Conservation (phyloP, 441 rosid genomes). For the Adansonia gregorii region DNA sequence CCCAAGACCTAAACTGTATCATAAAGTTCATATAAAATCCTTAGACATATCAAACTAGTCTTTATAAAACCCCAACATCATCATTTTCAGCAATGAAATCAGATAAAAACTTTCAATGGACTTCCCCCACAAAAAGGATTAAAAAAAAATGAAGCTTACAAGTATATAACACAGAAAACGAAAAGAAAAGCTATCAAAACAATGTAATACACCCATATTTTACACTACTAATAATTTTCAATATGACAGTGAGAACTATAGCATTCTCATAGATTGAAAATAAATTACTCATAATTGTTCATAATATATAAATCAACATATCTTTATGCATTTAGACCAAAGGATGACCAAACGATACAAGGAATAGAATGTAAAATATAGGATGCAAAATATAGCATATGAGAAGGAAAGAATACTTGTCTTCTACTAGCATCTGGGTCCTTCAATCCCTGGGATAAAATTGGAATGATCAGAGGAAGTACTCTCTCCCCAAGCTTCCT, state of each 20-base stretch:
- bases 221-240: background rate
- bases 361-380: background rate
- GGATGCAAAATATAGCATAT: background rate
- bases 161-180: background rate
- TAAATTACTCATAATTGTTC: background rate
- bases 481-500: slow-evolving; percentile 99
- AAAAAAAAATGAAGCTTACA: background rate
- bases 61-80: background rate
- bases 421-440: slow-evolving; percentile 86
- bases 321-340: background rate
- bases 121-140: background rate
- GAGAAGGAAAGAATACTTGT: slow-evolving; percentile 59
- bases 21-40: background rate
- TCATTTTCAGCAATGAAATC: background rate
- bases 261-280: slow-evolving; percentile 14
- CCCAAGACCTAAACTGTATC: background rate
- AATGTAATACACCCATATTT: background rate
- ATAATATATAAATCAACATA: background rate
- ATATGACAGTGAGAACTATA: background rate
- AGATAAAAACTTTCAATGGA: slow-evolving; percentile 1
- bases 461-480: slow-evolving; percentile 97
- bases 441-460: slow-evolving; percentile 82
- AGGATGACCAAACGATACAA: background rate
- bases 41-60: background rate
- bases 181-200: background rate